Evolutionary conservation across 495 filamentous ascomycete genomes (phyloP).

Genomic region (Chaetomium cochliodes): DNA sequence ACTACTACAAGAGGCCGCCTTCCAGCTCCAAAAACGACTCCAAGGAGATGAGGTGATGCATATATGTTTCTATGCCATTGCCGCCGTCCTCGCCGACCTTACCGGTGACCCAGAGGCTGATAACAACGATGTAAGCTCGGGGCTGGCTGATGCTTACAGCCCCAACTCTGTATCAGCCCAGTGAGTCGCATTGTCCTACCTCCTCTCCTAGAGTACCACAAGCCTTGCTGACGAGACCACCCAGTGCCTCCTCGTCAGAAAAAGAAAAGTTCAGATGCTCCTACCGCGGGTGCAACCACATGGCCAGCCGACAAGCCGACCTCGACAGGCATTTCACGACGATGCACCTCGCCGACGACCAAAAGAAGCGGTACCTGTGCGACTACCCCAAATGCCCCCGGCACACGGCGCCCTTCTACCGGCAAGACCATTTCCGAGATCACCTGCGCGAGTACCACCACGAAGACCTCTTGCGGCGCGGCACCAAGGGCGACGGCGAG

Average conservation of each 20-base stretch:
- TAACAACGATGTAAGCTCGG: neutral
- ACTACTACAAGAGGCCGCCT: constrained; percentile 27
- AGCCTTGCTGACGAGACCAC: neutral
- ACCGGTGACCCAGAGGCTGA: neutral
- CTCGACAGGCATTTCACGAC: constrained; percentile 46
- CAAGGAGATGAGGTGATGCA: constrained; percentile 17
- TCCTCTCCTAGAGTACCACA: neutral
- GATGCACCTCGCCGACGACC: constrained; percentile 36
- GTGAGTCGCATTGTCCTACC: neutral
- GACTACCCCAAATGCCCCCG: constrained; percentile 45
- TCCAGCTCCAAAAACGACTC: constrained; percentile 23
- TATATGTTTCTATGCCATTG: constrained; percentile 22
- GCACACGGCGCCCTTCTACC: constrained; percentile 38
- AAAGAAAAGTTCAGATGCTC: constrained; percentile 32
- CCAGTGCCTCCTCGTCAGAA: neutral
- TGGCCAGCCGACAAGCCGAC: constrained; percentile 45
- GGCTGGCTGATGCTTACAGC: neutral
- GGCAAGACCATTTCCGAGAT: constrained; percentile 50
- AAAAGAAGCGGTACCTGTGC: constrained; percentile 43
- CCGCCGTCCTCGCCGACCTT: constrained; percentile 10
- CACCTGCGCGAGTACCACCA: constrained; percentile 51
- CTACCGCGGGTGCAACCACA: constrained; percentile 33
- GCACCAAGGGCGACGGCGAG: constrained; percentile 20
- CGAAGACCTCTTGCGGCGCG: constrained; percentile 47
- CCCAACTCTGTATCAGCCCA: neutral